These are phyloP conservation scores for Pharus latifolius DNA, from an alignment of 176 grass and related monocot genomes.

Conservation along the genomic window DNA sequence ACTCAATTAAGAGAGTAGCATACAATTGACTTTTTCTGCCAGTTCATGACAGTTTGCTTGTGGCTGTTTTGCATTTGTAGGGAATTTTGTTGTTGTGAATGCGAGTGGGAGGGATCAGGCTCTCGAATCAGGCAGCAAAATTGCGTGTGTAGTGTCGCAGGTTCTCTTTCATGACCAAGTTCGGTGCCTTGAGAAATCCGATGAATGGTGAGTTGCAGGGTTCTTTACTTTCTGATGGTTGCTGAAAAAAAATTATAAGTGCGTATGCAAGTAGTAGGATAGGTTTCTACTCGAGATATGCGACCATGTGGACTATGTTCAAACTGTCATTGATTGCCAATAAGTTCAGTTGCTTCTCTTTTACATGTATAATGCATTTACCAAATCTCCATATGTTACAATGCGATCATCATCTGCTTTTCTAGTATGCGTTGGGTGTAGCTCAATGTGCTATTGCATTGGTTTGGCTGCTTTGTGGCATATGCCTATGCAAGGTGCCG, in stretches of 20 bases:
- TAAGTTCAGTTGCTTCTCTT: neutral
- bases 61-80: slow-evolving; percentile 18
- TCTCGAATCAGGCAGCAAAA: slow-evolving; percentile 82
- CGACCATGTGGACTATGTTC: neutral
- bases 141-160: slow-evolving; percentile 63
- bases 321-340: neutral
- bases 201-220: slow-evolving; percentile 32
- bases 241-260: neutral
- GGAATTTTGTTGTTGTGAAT: slow-evolving; percentile 77
- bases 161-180: slow-evolving; percentile 82
- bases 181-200: slow-evolving; percentile 51
- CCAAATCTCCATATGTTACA: neutral
- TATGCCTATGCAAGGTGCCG: neutral
- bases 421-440: neutral
- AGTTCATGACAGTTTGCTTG: neutral
- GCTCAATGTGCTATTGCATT: neutral
- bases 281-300: neutral
- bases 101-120: slow-evolving; percentile 68
- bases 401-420: neutral
- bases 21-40: neutral
- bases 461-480: neutral
- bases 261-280: neutral
- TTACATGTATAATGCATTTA: neutral
- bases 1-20: neutral
- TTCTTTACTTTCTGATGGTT: neutral